Evolutionary conservation across 192 early-diverging fungal species (phyloP), one percentile per base, ranked within the genome.

Genomic region (Phlyctochytrium planicorne): DNA sequence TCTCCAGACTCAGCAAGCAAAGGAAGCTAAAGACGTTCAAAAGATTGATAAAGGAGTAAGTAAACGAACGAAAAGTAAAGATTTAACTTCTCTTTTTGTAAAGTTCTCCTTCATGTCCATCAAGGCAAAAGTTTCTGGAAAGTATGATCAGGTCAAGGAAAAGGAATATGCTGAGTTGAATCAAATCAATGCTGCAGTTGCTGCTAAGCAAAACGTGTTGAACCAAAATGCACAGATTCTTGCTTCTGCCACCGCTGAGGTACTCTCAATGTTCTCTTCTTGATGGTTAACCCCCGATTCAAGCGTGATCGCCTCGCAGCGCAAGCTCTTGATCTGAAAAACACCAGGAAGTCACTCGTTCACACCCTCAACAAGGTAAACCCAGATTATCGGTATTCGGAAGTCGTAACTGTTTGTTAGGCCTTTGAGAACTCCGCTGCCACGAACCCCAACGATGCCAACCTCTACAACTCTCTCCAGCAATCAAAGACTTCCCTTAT

Each of bases 41-140:
- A 47, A 47, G 40, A 47, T 47, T 47, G 40, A 47, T 14, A 47
- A 47, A 47, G 40, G 40, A 47, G 40, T 47, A 47, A 47, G 40
- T 47, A 14, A n/a, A n/a, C n/a, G n/a, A n/a, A n/a, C n/a, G n/a
- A n/a, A n/a, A n/a, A n/a, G n/a, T n/a, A n/a, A n/a, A n/a, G n/a
- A n/a, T n/a, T n/a, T n/a, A n/a, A n/a, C n/a, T n/a, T n/a, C n/a
- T n/a, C n/a, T n/a, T n/a, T n/a, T n/a, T n/a, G 6, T 47, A 47
- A 14, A 47, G 40, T 47, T 47, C 40, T 14, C 10, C 40, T 47
- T 47, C 40, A 47, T 14, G 20, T 47, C 40, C 20, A 6, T 47
- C 20, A 20, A 20, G 6, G 40, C 40, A 6, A 47, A 47, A 20
- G 20, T 47, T 6, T 14, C 40, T 47, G 40, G 40, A 47, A 47